A percentile compares a stretch with the other conserved stretches of the same genome.
phyloP scores from a whole-genome alignment of 768 basidiomycete genomes.

The Pleurotus pulmonarius region DNA sequence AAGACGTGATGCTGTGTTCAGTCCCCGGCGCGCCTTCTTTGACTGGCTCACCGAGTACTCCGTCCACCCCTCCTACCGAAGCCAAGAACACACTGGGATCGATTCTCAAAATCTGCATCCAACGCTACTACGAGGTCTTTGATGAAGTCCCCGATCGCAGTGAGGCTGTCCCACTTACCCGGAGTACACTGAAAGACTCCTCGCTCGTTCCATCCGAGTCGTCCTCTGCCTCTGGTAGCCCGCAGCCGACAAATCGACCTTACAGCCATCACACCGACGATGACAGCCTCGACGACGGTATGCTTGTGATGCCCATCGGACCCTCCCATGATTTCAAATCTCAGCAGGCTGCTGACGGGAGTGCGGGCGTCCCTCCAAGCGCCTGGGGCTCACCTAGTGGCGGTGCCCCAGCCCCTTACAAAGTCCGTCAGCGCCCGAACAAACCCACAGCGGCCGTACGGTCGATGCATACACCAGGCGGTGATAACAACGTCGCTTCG shows the following conservation, averaged over 20 bases:
- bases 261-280: conserved; percentile 11
- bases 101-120: conserved; percentile 73
- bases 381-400: conserved; percentile 27
- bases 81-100: conserved; percentile 64
- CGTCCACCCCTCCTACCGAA: conserved; percentile 27
- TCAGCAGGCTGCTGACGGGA: conserved; percentile 1
- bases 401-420: conserved; percentile 21
- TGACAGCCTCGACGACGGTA: conserved; percentile 59
- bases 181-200: conserved; percentile 12
- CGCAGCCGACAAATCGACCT: conserved; percentile 17
- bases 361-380: conserved; percentile 25
- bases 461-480: conserved; percentile 31
- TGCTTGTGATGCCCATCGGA: conserved; percentile 71
- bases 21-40: conserved; percentile 48
- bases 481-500: conserved; percentile 16
- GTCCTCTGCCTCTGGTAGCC: conserved; percentile 13
- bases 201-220: conserved; percentile 19
- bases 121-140: conserved; percentile 82
- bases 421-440: conserved; percentile 38
- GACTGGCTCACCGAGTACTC: conserved; percentile 21
- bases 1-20: conserved; percentile 72
- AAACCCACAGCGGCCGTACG: conserved; percentile 19
- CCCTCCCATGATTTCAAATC: conserved; percentile 21
- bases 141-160: conserved; percentile 74
- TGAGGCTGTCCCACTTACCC: conserved; percentile 46